Percentiles rank a stretch among this genome's conserved stretches.
Conservation (phyloP, 1,284 basidiomycete species). For the Ceratobasidium sp. region DNA sequence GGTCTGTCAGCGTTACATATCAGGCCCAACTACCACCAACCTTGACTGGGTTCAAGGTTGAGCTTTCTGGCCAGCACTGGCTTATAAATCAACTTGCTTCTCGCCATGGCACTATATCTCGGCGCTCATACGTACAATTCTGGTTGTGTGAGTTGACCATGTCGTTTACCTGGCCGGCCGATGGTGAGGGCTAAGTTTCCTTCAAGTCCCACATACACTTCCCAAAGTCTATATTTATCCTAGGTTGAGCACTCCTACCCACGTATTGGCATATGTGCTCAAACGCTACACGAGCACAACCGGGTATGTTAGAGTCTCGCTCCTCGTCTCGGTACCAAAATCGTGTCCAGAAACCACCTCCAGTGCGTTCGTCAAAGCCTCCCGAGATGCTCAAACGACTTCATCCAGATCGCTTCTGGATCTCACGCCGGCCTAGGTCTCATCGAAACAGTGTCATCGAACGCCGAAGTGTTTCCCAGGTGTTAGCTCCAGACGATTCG, state of each 20-base stretch:
- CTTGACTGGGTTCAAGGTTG: too few species aligned
- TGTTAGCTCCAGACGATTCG: not conserved
- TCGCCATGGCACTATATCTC: too few species aligned
- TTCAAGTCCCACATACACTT: too few species aligned
- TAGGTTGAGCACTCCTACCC: not conserved
- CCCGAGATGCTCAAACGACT: not conserved
- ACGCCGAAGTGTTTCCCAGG: slow-evolving; percentile 1
- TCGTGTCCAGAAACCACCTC: not conserved
- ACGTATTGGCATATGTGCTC: not conserved
- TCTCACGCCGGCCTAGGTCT: slow-evolving; percentile 2
- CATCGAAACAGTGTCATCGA: not conserved
- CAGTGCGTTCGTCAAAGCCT: not conserved
- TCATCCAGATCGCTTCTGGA: not conserved
- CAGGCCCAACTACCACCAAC: too few species aligned
- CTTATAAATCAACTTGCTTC: too few species aligned
- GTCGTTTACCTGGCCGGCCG: too few species aligned
- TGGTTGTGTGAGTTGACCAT: too few species aligned
- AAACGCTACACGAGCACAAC: not conserved
- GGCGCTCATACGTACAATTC: too few species aligned
- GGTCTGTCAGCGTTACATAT: too few species aligned
- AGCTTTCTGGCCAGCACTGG: too few species aligned
- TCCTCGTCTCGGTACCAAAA: not conserved
- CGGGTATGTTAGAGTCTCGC: not conserved
- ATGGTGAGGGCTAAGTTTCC: too few species aligned
- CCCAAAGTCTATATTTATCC: slow-evolving; percentile 1